Conservation (phyloP, 23 red algal genomes). For the Cyanidiococcus yangmingshanensis region DNA sequence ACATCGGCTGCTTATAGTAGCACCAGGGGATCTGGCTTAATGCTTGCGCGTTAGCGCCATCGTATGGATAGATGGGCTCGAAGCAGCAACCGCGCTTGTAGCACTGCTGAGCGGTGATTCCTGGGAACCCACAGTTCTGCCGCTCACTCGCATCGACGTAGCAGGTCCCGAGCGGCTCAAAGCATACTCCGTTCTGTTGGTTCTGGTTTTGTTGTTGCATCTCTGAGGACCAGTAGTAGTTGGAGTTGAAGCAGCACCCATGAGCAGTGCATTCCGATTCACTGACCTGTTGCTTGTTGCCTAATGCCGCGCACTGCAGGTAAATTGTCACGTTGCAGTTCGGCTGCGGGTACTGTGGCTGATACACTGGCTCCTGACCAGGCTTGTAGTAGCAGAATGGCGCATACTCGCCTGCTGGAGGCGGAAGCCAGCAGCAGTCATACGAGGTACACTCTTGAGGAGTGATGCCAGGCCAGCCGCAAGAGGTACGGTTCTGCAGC, state of each 20-base stretch:
- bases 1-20: conserved; percentile 17
- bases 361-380: conserved; percentile 6
- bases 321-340: conserved; percentile 8
- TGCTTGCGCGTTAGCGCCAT: not conserved
- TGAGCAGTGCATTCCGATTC: conserved; percentile 14
- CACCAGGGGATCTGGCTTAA: conserved; percentile 17
- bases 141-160: conserved; percentile 15
- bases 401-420: conserved; percentile 11
- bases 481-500: not conserved
- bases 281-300: conserved; percentile 10
- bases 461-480: conserved; percentile 14
- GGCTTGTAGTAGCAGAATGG: conserved; percentile 18
- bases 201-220: conserved; percentile 4
- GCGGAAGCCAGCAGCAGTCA: conserved; percentile 17
- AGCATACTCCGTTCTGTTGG: conserved; percentile 2
- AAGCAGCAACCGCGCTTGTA: conserved; percentile 17
- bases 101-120: not conserved
- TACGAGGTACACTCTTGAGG: conserved; percentile 18
- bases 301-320: not conserved
- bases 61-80: conserved; percentile 18
- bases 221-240: not conserved
- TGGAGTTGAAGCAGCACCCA: conserved; percentile 18
- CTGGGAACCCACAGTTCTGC: conserved; percentile 16
- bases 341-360: conserved; percentile 17
- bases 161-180: conserved; percentile 16